Conservation (phyloP, 495 filamentous ascomycete species). For the Pseudotulostoma volvatum region DNA sequence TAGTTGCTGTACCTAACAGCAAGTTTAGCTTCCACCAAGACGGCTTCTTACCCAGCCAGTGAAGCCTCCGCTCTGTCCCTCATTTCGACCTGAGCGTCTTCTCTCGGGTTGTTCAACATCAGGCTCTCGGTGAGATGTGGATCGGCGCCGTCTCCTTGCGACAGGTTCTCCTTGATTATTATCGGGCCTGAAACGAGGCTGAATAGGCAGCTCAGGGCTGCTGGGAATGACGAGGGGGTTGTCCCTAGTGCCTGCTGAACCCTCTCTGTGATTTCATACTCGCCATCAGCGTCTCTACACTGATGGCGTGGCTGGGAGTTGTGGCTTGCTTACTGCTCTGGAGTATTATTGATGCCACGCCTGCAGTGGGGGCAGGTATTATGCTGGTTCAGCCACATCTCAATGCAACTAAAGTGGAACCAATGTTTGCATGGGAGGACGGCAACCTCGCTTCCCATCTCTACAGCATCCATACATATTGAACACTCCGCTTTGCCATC, state of each 20-base stretch:
- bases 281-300: background rate
- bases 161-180: background rate
- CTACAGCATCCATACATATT: conserved; percentile 83
- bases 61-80: conserved; percentile 16
- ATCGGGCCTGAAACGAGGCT: background rate
- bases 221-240: conserved; percentile 17
- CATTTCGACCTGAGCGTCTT: conserved; percentile 12
- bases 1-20: background rate
- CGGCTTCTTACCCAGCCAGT: conserved; percentile 24
- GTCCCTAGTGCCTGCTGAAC: conserved; percentile 16
- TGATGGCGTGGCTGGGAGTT: conserved; percentile 4
- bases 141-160: background rate
- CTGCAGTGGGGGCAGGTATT: conserved; percentile 86
- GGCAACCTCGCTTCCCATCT: conserved; percentile 56
- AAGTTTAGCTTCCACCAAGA: conserved; percentile 15
- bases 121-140: background rate
- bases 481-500: conserved; percentile 65
- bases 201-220: conserved; percentile 11
- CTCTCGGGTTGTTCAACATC: conserved; percentile 4
- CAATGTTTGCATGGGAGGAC: conserved; percentile 79
- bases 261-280: conserved; percentile 4
- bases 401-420: conserved; percentile 71
- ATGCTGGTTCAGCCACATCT: conserved; percentile 68
- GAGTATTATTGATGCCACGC: conserved; percentile 42
- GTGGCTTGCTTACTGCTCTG: conserved; percentile 7